Evolutionary conservation across 371 early-diverging fungal species (phyloP), one percentile per base, ranked within the genome.

Genomic region (Gilbertella persicaria): DNA sequence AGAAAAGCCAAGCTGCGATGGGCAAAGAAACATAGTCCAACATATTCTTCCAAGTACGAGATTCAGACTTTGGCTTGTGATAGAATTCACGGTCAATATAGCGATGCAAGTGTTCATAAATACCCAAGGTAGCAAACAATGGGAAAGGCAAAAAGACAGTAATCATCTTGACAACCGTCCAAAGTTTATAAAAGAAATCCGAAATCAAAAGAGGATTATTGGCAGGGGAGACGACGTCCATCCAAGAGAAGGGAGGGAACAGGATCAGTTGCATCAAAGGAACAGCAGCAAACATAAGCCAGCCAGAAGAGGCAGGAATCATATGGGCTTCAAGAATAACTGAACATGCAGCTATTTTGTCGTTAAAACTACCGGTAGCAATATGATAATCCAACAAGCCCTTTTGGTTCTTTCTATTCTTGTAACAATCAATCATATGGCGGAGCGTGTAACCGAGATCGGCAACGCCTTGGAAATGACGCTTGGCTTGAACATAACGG

Each of bases 401-500:
- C 17, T 58, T 64, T 33, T 50, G 55, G 13, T 35, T 45, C 42
- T 57, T 56, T 13, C 62, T 35, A 25, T 57, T 62, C 47, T 57
- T 62, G 41, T 43, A 62, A n/a, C 38, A 57, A 8, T 16, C 28
- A 7, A 57, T 35, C 47, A 53, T 62, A 19, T 62, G 52, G 16
- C 43, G 57, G 35, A 82, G 49, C 0, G 83, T 73, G 42, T 83
- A 83, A 20, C 76, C 82, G 6, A 83, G 69, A 71, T 83, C 83
- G 3, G 81, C 78, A 5, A 80, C 76, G 45, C 78, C 81, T 55
- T 78, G 74, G 54, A 74, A 78, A 60, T 91, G 91, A 10, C 91
- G 81, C 50, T 81, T 86, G 23, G 84, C 87, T 63, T 90, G 89
- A 12, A 79, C 71, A 69, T 78, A 86, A 20, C 91, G 80, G 28